These are phyloP conservation scores for Colletotrichum siamense DNA, from an alignment of 2,329 filamentous ascomycete species.

Conservation along the genomic window DNA sequence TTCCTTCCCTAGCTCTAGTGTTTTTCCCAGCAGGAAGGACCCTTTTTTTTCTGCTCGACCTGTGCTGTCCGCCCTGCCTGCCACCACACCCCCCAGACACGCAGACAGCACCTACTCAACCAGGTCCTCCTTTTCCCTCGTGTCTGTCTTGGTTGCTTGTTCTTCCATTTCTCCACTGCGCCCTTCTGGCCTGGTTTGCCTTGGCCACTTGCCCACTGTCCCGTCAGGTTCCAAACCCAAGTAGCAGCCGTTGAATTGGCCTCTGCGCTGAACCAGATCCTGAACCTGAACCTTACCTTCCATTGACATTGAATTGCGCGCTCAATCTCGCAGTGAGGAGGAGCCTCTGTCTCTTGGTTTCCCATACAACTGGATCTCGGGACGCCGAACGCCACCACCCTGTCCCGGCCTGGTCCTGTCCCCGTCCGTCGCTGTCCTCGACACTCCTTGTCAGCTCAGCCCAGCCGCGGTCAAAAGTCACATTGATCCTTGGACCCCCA, in stretches of 20 bases:
- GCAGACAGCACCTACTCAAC: background rate
- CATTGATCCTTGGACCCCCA: background rate
- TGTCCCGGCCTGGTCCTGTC: background rate
- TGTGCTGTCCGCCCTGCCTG: conserved; percentile 7
- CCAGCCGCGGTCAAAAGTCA: background rate
- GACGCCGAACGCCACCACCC: conserved; percentile 14
- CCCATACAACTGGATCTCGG: conserved; percentile 2
- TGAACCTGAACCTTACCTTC: background rate
- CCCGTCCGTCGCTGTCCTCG: background rate
- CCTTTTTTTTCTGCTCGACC: conserved; percentile 3
- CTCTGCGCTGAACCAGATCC: background rate
- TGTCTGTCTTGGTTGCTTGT: background rate
- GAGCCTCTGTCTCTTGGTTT: background rate
- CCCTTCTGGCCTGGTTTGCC: background rate
- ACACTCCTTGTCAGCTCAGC: conserved; percentile 6
- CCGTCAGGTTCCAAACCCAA: background rate
- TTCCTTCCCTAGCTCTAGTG: background rate
- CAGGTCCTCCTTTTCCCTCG: conserved; percentile 4
- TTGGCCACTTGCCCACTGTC: background rate
- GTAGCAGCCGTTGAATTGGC: background rate
- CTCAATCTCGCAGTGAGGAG: background rate
- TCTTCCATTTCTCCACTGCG: background rate
- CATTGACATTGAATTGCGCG: background rate
- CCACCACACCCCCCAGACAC: background rate
- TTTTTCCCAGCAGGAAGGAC: background rate